phyloP scores from a whole-genome alignment of 805 yeast species.

The Metschnikowia chrysomelidarum region DNA sequence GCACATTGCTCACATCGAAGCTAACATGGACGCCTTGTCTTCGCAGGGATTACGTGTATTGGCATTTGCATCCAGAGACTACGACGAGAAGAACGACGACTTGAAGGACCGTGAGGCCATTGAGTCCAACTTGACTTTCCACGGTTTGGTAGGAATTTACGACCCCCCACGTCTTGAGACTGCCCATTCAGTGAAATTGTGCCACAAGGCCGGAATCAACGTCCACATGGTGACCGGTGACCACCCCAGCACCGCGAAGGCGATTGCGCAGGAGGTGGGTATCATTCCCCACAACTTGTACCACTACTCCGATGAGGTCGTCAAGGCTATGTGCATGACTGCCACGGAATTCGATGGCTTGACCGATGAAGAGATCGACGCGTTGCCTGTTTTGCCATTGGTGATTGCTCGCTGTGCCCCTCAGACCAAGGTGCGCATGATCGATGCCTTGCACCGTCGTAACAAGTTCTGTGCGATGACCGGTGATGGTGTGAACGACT shows the following conservation, averaged over 20 bases:
- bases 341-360: slow-evolving; percentile 69
- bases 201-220: slow-evolving; percentile 22
- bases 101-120: slow-evolving; percentile 17
- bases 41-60: slow-evolving; percentile 22
- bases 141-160: slow-evolving; percentile 23
- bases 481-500: slow-evolving; percentile 43
- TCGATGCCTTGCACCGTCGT: slow-evolving; percentile 60
- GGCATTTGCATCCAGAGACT: slow-evolving; percentile 21
- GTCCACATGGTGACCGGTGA: slow-evolving; percentile 24
- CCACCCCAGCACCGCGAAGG: slow-evolving; percentile 22
- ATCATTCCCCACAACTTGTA: slow-evolving; percentile 43
- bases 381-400: slow-evolving; percentile 61
- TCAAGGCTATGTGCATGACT: slow-evolving; percentile 69
- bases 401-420: slow-evolving; percentile 86
- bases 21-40: slow-evolving; percentile 21
- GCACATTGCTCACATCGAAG: slow-evolving; percentile 15
- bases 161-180: slow-evolving; percentile 23
- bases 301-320: slow-evolving; percentile 55
- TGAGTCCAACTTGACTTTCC: slow-evolving; percentile 20
- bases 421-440: slow-evolving; percentile 76
- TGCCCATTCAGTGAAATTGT: slow-evolving; percentile 19
- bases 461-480: slow-evolving; percentile 67
- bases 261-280: slow-evolving; percentile 24
- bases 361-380: slow-evolving; percentile 59
- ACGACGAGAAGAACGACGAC: slow-evolving; percentile 11